Evolutionary conservation across 1,284 basidiomycete species (phyloP), one percentile per base, ranked within the genome.

Genomic region (Lentinula novae-zelandiae): DNA sequence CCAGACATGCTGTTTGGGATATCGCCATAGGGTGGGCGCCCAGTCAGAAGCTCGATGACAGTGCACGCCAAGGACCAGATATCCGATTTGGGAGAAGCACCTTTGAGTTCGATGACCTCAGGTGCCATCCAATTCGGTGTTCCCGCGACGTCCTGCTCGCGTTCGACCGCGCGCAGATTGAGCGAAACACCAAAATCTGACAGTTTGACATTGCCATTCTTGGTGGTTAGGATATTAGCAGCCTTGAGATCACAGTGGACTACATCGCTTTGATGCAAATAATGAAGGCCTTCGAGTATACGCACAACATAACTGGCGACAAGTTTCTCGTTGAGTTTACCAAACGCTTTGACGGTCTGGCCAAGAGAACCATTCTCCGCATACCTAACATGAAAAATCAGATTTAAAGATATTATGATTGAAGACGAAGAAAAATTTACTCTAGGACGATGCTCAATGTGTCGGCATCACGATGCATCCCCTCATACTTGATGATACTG

Each of bases 61-160:
- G 95, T 97, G 72, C 95, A 97, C 1, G 88, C 96, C 59, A 98
- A 76, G 0, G 94, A 96, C 95, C 96, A 98, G 52, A 98, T 90
- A 68, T 90, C 90, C 44, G 82, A 90, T 78, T 86, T 94, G 61
- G 82, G 85, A 63, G 78, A 90, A 61, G 79, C 86, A 62, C 85
- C 92, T 78, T 82, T 90, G 67, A 85, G 83, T 72, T 95, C 90
- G 65, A 98, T 98, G 54, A 91, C 92, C 73, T 98, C 95, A 1
- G 96, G 95, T 2, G 95, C 95, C 95, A 98, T 98, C 95, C 95
- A 98, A 69, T 98, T 96, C 3, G 95, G 95, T 5, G 95, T 98
- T 10, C 95, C 96, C 5, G 93, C 92, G 10, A 96, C 91, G 67
- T 90, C 86, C 72, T 93, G 90, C 73, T 94, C 93, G 53, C 90